phyloP scores from a whole-genome alignment of 2,329 filamentous ascomycete species.

The Ascomycota sp. region DNA sequence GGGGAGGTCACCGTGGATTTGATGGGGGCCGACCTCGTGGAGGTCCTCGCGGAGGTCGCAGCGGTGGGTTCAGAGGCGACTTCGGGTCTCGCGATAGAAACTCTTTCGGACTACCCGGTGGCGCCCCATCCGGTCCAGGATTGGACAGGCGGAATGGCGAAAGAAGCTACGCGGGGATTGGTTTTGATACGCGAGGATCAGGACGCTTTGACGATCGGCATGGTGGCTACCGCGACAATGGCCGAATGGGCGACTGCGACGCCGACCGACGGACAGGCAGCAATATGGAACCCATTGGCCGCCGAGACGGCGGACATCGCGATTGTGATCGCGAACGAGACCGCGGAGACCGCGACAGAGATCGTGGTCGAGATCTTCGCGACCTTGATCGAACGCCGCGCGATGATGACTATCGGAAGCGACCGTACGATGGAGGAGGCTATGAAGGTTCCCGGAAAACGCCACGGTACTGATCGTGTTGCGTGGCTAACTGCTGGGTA shows the following conservation, averaged over 20 bases:
- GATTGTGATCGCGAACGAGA: conserved; percentile 29
- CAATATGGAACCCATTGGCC: conserved; percentile 68
- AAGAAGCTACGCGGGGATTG: conserved; percentile 24
- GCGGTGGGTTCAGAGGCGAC: conserved; percentile 30
- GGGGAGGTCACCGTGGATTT: conserved; percentile 18
- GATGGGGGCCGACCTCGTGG: conserved; percentile 21
- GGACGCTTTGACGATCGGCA: conserved; percentile 40
- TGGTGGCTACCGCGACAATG: conserved; percentile 29
- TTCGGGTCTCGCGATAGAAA: conserved; percentile 18
- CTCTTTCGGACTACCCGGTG: conserved; percentile 30
- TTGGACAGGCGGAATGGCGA: conserved; percentile 23
- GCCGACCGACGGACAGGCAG: conserved; percentile 39
- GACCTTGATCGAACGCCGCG: conserved; percentile 30
- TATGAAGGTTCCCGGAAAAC: conserved; percentile 60
- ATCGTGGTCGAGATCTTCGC: conserved; percentile 4
- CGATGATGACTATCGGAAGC: conserved; percentile 41
- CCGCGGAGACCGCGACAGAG: conserved; percentile 16
- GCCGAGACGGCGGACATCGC: conserved; percentile 37
- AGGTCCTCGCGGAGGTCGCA: conserved; percentile 31
- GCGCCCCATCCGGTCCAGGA: conserved; percentile 41
- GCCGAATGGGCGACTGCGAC: conserved; percentile 11
- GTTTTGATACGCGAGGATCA: conserved; percentile 32
- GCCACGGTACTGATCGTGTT: conserved; percentile 33
- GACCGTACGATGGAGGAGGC: conserved; percentile 55
- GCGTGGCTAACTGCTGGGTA: conserved; percentile 1